Percentiles rank a stretch among this genome's conserved stretches.
Conservation (phyloP, 1,139 yeast genomes). For the Trichomonascaceae sp. region DNA sequence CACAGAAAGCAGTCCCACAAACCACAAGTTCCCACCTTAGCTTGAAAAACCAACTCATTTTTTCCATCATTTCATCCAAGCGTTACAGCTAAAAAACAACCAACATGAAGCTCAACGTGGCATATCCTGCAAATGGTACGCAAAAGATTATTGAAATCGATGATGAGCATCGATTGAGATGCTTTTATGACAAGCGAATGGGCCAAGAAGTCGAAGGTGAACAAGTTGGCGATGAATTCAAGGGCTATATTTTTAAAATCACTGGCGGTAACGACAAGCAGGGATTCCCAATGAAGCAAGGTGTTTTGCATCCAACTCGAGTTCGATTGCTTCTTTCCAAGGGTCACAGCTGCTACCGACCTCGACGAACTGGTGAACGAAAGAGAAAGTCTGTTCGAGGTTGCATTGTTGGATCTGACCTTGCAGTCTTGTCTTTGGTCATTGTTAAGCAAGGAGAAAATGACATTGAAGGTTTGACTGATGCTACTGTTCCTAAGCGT, state of each 20-base stretch:
- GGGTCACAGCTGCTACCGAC: slow-evolving; percentile 99
- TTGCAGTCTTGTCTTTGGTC: slow-evolving; percentile 89
- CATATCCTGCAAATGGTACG: slow-evolving; percentile 99
- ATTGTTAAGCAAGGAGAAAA: slow-evolving; percentile 96
- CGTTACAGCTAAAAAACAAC: slow-evolving; percentile 3
- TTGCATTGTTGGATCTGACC: slow-evolving; percentile 96
- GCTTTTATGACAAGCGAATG: slow-evolving; percentile 98
- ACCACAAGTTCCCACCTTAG: neutral
- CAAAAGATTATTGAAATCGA: slow-evolving; percentile 97
- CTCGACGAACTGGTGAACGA: slow-evolving; percentile 99
- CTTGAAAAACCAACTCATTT: slow-evolving; percentile 1
- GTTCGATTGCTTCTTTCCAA: slow-evolving; percentile 90
- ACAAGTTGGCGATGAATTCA: slow-evolving; percentile 96
- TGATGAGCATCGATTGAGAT: slow-evolving; percentile 98
- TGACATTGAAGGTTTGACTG: slow-evolving; percentile 95
- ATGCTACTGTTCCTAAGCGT: slow-evolving; percentile 93
- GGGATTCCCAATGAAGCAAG: slow-evolving; percentile 99
- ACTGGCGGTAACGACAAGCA: slow-evolving; percentile 99
- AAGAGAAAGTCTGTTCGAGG: slow-evolving; percentile 99
- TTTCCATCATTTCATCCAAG: slow-evolving; percentile 5
- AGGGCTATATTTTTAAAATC: slow-evolving; percentile 98
- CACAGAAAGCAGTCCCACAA: neutral
- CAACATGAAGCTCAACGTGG: slow-evolving; percentile 76
- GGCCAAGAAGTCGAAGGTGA: slow-evolving; percentile 99
- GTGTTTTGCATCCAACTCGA: slow-evolving; percentile 99